phyloP scores from a whole-genome alignment of 2,329 filamentous ascomycete genomes.

The Xylariaceae sp. region DNA sequence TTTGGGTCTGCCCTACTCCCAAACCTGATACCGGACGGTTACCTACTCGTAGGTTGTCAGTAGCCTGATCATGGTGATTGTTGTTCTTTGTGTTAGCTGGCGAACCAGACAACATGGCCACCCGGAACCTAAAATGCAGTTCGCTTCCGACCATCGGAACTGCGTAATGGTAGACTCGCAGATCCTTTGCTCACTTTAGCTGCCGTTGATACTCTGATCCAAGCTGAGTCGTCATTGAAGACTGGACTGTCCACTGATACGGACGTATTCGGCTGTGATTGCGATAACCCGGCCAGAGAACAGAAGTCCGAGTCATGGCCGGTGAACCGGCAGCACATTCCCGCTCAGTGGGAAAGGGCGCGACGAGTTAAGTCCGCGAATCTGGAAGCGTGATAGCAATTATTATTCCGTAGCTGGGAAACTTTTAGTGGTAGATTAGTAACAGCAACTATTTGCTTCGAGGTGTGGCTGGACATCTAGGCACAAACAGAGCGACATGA shows the following conservation, averaged over 20 bases:
- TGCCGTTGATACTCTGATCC: not conserved
- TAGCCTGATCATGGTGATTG: not conserved
- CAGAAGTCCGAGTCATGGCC: not conserved
- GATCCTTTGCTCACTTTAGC: not conserved
- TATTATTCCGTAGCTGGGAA: not conserved
- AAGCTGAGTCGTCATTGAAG: not conserved
- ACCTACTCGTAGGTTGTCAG: too few relatives aligned
- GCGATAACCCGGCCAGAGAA: not conserved
- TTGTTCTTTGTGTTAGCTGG: not conserved
- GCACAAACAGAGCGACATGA: not conserved
- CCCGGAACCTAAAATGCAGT: not conserved
- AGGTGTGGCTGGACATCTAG: constrained; percentile 1
- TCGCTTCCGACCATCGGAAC: not conserved
- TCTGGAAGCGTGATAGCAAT: too few relatives aligned
- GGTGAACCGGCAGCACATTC: not conserved
- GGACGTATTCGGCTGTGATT: not conserved
- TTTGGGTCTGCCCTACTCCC: not conserved
- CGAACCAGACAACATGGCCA: not conserved
- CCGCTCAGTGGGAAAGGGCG: not conserved
- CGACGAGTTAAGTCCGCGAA: not conserved
- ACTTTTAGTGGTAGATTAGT: not conserved
- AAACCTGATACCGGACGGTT: not conserved
- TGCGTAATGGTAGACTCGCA: not conserved
- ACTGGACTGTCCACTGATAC: too few relatives aligned
- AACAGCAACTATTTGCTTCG: not conserved